A percentile compares a stretch with the other conserved stretches of the same genome.
Evolutionary conservation across 2,329 filamentous ascomycete species (phyloP).

Genomic region (Annulohypoxylon truncatum): DNA sequence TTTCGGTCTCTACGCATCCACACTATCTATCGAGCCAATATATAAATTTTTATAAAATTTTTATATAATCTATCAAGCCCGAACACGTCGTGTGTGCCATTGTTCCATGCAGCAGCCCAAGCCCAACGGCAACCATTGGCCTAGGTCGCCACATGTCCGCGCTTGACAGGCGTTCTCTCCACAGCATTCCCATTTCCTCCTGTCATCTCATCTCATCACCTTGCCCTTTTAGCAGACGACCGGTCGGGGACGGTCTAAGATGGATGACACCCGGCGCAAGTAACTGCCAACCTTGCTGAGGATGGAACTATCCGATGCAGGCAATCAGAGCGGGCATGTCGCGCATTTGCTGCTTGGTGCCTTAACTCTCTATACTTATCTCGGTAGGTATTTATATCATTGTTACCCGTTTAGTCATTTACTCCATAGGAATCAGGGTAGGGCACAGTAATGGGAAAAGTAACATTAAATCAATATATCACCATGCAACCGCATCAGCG

Average conservation of each 20-base stretch:
- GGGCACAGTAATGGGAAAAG: not conserved
- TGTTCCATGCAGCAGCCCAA: conserved; percentile 19
- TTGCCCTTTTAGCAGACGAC: too few species aligned
- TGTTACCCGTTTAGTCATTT: not conserved
- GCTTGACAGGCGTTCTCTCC: conserved; percentile 29
- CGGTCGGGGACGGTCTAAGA: not conserved
- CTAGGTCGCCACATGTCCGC: conserved; percentile 39
- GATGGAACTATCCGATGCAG: conserved; percentile 7
- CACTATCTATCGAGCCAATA: not conserved
- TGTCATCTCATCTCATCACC: not conserved
- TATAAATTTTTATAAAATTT: conserved; percentile 12
- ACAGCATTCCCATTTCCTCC: not conserved
- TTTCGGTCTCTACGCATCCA: too few species aligned
- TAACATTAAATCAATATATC: not conserved
- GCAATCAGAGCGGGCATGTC: conserved; percentile 7
- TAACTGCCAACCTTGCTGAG: conserved; percentile 1
- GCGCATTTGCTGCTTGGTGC: conserved; percentile 9
- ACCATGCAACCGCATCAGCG: not conserved
- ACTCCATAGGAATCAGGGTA: not conserved
- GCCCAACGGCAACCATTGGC: conserved; percentile 26
- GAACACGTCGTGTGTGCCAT: conserved; percentile 30
- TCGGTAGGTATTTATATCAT: not conserved
- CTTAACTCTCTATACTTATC: not conserved
- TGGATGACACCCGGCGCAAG: conserved; percentile 9
- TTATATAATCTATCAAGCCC: conserved; percentile 4